Evolutionary conservation across 805 yeast genomes (phyloP).

Genomic region (Nakazawaea wyomingensis): DNA sequence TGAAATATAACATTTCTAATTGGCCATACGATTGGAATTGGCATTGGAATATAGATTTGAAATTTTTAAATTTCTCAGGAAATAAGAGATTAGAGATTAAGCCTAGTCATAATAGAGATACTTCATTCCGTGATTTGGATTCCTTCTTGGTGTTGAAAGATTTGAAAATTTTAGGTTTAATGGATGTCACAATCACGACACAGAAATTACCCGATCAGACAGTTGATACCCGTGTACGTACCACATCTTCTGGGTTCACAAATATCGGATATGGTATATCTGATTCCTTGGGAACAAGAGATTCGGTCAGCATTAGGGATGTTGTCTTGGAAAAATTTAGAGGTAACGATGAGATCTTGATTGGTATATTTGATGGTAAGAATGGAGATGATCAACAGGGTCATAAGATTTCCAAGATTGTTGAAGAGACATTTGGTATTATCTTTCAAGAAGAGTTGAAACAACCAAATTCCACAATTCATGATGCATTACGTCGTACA

Average conservation of each 20-base stretch:
- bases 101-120: slow-evolving; percentile 53
- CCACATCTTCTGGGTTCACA: slow-evolving; percentile 77
- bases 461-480: slow-evolving; percentile 42
- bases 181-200: slow-evolving; percentile 92
- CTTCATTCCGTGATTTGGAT: slow-evolving; percentile 59
- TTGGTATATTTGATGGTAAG: slow-evolving; percentile 85
- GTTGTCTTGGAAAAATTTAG: slow-evolving; percentile 82
- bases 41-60: slow-evolving; percentile 75
- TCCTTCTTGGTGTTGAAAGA: slow-evolving; percentile 57
- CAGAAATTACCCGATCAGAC: slow-evolving; percentile 86
- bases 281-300: slow-evolving; percentile 70
- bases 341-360: slow-evolving; percentile 74
- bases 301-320: slow-evolving; percentile 70
- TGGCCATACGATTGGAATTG: slow-evolving; percentile 98
- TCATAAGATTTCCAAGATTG: slow-evolving; percentile 62
- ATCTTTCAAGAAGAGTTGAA: slow-evolving; percentile 64
- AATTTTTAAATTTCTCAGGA: slow-evolving; percentile 85
- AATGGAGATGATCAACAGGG: slow-evolving; percentile 50
- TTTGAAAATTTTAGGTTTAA: slow-evolving; percentile 72
- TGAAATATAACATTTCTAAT: slow-evolving; percentile 89
- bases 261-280: slow-evolving; percentile 86
- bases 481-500: slow-evolving; percentile 76
- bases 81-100: slow-evolving; percentile 88
- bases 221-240: slow-evolving; percentile 77
- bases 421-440: slow-evolving; percentile 67